Conservation (phyloP, 2,329 filamentous ascomycete species). For the Claviceps lovelessii region DNA sequence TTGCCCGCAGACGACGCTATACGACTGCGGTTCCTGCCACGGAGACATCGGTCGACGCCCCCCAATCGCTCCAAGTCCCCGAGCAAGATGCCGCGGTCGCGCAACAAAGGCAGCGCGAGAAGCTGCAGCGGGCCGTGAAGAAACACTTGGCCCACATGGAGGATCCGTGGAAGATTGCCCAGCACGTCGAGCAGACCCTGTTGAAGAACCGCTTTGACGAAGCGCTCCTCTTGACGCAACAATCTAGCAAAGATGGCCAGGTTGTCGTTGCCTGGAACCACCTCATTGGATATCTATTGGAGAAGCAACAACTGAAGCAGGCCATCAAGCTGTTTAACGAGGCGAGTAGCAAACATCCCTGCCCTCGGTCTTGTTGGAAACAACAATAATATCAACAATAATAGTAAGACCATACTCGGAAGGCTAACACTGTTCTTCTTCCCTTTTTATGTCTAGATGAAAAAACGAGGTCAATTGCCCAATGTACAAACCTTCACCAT, state of each 20-base stretch:
- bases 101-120: slow-evolving; percentile 12
- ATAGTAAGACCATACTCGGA: too few species aligned
- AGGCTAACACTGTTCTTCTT: not conserved
- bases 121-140: slow-evolving; percentile 25
- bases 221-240: slow-evolving; percentile 52
- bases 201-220: slow-evolving; percentile 45
- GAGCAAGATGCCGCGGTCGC: slow-evolving; percentile 4
- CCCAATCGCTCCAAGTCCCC: slow-evolving; percentile 10
- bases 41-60: slow-evolving; percentile 10
- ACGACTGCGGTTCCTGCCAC: slow-evolving; percentile 2
- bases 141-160: slow-evolving; percentile 47
- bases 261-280: slow-evolving; percentile 79
- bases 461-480: slow-evolving; percentile 72
- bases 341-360: slow-evolving; percentile 26
- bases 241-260: slow-evolving; percentile 49
- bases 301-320: slow-evolving; percentile 40
- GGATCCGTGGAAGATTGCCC: slow-evolving; percentile 60
- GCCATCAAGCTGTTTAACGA: slow-evolving; percentile 85
- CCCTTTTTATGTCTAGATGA: slow-evolving; percentile 50
- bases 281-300: slow-evolving; percentile 58
- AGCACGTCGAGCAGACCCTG: slow-evolving; percentile 50
- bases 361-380: too few species aligned
- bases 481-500: slow-evolving; percentile 74
- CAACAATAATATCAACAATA: too few species aligned
- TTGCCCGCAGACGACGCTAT: slow-evolving; percentile 8